phyloP scores from a whole-genome alignment of 805 yeast species.

The Metschnikowia continentalis region DNA sequence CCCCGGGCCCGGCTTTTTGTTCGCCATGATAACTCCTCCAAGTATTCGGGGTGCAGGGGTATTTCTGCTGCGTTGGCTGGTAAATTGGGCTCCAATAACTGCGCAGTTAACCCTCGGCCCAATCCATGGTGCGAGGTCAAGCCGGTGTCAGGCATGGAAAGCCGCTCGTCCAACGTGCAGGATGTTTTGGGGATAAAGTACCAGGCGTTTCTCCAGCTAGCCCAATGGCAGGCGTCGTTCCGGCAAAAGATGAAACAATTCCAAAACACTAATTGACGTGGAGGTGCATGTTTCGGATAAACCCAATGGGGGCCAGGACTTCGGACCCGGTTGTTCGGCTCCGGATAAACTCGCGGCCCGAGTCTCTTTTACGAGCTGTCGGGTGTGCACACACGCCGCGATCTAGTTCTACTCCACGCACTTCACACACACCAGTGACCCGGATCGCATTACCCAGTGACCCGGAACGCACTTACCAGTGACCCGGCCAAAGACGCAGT shows the following conservation, averaged over 20 bases:
- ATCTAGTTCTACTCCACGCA: slow-evolving; percentile 2
- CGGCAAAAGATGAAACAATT: slow-evolving; percentile 4
- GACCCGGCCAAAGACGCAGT: slow-evolving; percentile 5
- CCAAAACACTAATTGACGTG: background rate
- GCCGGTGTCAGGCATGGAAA: background rate
- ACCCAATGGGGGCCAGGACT: too few species aligned
- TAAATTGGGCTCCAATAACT: background rate
- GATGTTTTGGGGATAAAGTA: slow-evolving; percentile 5
- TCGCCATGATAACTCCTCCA: background rate
- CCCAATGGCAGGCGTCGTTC: slow-evolving; percentile 13
- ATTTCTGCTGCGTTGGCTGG: slow-evolving; percentile 1
- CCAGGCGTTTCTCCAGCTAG: slow-evolving; percentile 8
- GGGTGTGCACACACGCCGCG: background rate
- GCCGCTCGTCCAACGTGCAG: background rate
- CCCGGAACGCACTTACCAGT: slow-evolving; percentile 6
- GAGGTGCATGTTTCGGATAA: too few species aligned
- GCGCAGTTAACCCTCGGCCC: background rate
- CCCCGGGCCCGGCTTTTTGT: background rate
- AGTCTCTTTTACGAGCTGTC: background rate
- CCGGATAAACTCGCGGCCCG: background rate
- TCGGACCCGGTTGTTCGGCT: too few species aligned
- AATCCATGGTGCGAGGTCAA: background rate
- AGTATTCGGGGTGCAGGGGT: slow-evolving; percentile 10
- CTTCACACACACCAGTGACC: slow-evolving; percentile 5
- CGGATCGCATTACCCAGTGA: slow-evolving; percentile 1